These are phyloP conservation scores for Brachypodium distachyon DNA, from an alignment of 202 grass and related monocot genomes.

Conservation along the genomic window DNA sequence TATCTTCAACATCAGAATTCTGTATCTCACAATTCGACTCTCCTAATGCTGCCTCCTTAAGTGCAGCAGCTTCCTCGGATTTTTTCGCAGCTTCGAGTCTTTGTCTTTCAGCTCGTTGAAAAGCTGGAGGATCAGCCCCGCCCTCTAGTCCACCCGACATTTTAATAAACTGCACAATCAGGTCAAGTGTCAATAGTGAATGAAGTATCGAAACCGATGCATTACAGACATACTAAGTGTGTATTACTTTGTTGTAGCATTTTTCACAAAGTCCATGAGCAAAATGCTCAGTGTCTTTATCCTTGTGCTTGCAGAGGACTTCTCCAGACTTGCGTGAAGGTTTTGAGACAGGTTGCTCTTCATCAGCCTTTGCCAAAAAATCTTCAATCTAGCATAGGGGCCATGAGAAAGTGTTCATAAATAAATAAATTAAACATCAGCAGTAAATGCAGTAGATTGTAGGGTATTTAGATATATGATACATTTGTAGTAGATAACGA, in stretches of 20 bases:
- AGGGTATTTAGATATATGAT: background rate
- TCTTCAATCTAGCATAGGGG: constrained; percentile 63
- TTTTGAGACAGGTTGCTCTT: constrained; percentile 39
- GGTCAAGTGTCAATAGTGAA: constrained; percentile 18
- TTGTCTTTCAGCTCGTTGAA: constrained; percentile 66
- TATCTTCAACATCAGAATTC: constrained; percentile 24
- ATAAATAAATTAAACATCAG: background rate
- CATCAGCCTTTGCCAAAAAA: constrained; percentile 65
- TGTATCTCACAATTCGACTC: constrained; percentile 30
- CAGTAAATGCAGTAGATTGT: background rate
- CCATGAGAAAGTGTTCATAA: constrained; percentile 11
- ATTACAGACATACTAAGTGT: background rate
- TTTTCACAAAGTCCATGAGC: constrained; percentile 91
- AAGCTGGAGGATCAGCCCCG: constrained; percentile 76
- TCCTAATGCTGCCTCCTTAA: background rate
- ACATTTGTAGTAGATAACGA: too few species aligned
- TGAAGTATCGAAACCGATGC: background rate
- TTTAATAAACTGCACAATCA: constrained; percentile 51
- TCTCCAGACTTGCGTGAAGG: constrained; percentile 41
- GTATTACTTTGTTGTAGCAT: constrained; percentile 68
- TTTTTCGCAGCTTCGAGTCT: constrained; percentile 44
- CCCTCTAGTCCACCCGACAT: constrained; percentile 82
- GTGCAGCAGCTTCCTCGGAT: constrained; percentile 7
- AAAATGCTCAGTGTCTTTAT: constrained; percentile 45
- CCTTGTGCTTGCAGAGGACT: constrained; percentile 80